A percentile compares a stretch with the other conserved stretches of the same genome.
These are phyloP conservation scores for Prunus dulcis DNA, from an alignment of 306 rosid genomes.

Conservation along the genomic window DNA sequence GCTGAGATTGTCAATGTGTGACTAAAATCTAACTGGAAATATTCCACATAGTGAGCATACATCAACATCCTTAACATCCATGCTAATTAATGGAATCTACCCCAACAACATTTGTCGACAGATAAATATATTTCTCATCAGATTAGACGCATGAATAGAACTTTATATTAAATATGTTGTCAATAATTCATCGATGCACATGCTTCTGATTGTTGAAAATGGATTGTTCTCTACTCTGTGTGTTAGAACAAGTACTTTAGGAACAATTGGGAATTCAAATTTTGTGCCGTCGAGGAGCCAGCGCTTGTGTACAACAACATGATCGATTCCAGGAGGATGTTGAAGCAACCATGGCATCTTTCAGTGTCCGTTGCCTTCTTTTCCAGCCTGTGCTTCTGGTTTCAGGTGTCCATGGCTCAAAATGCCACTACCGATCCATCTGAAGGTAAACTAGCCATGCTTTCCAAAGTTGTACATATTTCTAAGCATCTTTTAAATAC, in stretches of 20 bases:
- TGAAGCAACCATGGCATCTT: background rate
- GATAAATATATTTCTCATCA: too few species aligned
- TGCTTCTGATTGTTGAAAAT: background rate
- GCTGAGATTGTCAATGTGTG: too few species aligned
- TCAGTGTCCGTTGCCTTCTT: background rate
- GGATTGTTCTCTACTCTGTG: background rate
- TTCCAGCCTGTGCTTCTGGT: background rate
- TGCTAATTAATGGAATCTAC: background rate
- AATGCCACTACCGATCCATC: conserved; percentile 21
- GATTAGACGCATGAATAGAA: too few species aligned
- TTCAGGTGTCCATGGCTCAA: conserved; percentile 13
- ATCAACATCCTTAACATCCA: conserved; percentile 3
- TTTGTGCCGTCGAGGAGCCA: background rate
- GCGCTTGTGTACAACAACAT: too few species aligned
- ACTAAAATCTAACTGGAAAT: too few species aligned
- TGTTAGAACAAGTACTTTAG: background rate
- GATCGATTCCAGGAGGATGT: background rate
- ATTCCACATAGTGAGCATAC: too few species aligned
- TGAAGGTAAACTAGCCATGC: conserved; percentile 14
- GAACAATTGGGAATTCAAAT: background rate
- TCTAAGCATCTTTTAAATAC: background rate
- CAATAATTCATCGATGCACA: too few species aligned
- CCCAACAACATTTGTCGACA: too few species aligned
- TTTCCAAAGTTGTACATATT: background rate
- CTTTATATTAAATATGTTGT: too few species aligned